Evolutionary conservation across 805 yeast genomes (phyloP).

Genomic region (Saccharomycopsis sp.): DNA sequence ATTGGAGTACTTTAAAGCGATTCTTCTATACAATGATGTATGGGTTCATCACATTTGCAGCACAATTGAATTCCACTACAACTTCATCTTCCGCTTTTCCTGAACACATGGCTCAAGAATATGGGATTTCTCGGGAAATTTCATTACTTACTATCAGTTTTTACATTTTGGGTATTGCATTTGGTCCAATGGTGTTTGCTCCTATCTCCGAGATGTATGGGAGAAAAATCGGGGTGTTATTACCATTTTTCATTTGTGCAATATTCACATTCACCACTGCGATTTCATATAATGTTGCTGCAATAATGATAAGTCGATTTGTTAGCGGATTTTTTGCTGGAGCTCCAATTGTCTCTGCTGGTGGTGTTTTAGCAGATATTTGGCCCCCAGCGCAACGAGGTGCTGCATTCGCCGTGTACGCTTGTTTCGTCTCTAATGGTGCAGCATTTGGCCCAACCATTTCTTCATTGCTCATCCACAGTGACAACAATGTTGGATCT

Average conservation of each 20-base stretch:
- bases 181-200: constrained; percentile 89
- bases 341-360: constrained; percentile 78
- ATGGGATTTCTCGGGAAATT: constrained; percentile 38
- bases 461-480: constrained; percentile 40
- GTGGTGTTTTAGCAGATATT: constrained; percentile 82
- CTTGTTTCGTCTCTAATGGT: constrained; percentile 60
- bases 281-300: constrained; percentile 70
- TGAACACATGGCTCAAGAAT: constrained; percentile 30
- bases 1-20: constrained; percentile 33
- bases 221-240: constrained; percentile 49
- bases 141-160: constrained; percentile 50
- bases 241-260: constrained; percentile 48
- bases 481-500: constrained; percentile 31
- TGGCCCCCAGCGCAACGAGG: constrained; percentile 65
- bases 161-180: constrained; percentile 88
- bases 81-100: constrained; percentile 34
- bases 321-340: constrained; percentile 79
- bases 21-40: constrained; percentile 33
- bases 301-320: constrained; percentile 69
- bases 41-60: constrained; percentile 36
- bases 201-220: constrained; percentile 79
- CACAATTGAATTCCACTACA: constrained; percentile 46
- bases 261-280: constrained; percentile 75
- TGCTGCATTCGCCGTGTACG: no score
- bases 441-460: constrained; percentile 73